Percentiles rank a stretch among this genome's conserved stretches.
Conservation (phyloP, 352 stramenopile genomes). For the Phytophthora quininea region DNA sequence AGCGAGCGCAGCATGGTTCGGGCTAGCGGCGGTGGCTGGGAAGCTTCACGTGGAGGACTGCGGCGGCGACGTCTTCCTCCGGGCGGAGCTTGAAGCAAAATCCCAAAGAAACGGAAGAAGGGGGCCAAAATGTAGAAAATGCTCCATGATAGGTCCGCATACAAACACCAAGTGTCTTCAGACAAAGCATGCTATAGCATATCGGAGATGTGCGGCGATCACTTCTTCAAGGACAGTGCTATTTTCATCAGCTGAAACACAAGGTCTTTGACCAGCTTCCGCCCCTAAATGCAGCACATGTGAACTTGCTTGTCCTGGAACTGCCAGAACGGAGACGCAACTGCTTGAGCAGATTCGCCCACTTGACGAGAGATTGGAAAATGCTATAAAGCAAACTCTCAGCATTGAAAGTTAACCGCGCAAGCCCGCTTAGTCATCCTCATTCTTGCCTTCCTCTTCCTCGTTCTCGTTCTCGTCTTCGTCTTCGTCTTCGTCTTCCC, state of each 20-base stretch:
- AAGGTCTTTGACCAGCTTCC: too few species aligned
- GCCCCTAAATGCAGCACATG: too few species aligned
- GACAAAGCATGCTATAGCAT: background rate
- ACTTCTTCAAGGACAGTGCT: too few species aligned
- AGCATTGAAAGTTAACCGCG: too few species aligned
- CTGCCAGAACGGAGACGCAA: too few species aligned
- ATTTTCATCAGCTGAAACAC: too few species aligned
- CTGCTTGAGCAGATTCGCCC: too few species aligned
- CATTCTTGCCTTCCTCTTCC: background rate
- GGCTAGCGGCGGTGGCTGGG: background rate
- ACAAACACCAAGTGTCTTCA: background rate
- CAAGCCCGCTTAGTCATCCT: too few species aligned
- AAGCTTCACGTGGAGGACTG: background rate
- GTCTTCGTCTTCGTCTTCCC: background rate
- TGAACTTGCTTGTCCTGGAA: too few species aligned
- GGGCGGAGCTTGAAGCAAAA: conserved; percentile 2
- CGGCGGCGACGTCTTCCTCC: background rate
- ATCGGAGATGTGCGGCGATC: background rate
- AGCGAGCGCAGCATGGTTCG: conserved; percentile 32
- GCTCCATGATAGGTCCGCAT: background rate
- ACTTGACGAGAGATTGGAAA: background rate
- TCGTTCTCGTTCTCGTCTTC: background rate
- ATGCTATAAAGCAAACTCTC: background rate
- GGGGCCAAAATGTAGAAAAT: background rate
- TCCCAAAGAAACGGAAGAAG: conserved; percentile 2